Evolutionary conservation across 2,329 filamentous ascomycete genomes (phyloP).

Genomic region (Sclerotinia borealis): DNA sequence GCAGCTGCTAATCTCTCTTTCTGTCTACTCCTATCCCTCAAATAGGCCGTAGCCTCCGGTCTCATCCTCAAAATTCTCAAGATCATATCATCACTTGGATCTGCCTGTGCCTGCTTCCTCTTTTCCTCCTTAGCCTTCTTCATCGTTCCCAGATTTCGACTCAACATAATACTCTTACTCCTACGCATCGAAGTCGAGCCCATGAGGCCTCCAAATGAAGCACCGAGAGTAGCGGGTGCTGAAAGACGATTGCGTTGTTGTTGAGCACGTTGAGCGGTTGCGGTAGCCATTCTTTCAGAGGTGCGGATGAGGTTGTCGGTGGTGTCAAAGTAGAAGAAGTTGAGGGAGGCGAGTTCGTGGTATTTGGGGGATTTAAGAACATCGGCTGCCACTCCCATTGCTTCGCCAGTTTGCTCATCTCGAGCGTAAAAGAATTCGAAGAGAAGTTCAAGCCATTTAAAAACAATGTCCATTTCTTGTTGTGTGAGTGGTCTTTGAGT

Average conservation of each 20-base stretch:
- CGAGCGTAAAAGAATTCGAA: conserved; percentile 93
- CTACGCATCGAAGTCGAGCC: conserved; percentile 62
- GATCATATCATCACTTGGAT: conserved; percentile 98
- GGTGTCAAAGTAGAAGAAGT: conserved; percentile 97
- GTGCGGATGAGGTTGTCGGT: conserved; percentile 88
- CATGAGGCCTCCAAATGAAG: conserved; percentile 52
- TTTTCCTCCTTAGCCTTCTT: conserved; percentile 93
- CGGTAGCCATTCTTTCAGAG: conserved; percentile 92
- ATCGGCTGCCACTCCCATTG: conserved; percentile 81
- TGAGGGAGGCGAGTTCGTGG: conserved; percentile 90
- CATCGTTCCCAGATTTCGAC: conserved; percentile 92
- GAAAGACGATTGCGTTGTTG: conserved; percentile 68
- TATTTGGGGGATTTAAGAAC: conserved; percentile 96
- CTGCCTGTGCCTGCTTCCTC: conserved; percentile 88
- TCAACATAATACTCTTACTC: conserved; percentile 84
- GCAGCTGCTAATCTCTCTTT: conserved; percentile 89
- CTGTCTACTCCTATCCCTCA: conserved; percentile 85
- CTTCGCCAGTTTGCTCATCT: conserved; percentile 76
- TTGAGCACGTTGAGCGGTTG: conserved; percentile 69
- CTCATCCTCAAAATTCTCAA: conserved; percentile 90
- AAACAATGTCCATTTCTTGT: conserved; percentile 89
- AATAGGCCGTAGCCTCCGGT: conserved; percentile 78
- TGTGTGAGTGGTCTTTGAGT: conserved; percentile 75
- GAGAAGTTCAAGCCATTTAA: conserved; percentile 85
- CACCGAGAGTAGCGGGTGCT: conserved; percentile 53